These are phyloP conservation scores for Pouteria campechiana DNA, from an alignment of 179 eudicot species.

Conservation along the genomic window DNA sequence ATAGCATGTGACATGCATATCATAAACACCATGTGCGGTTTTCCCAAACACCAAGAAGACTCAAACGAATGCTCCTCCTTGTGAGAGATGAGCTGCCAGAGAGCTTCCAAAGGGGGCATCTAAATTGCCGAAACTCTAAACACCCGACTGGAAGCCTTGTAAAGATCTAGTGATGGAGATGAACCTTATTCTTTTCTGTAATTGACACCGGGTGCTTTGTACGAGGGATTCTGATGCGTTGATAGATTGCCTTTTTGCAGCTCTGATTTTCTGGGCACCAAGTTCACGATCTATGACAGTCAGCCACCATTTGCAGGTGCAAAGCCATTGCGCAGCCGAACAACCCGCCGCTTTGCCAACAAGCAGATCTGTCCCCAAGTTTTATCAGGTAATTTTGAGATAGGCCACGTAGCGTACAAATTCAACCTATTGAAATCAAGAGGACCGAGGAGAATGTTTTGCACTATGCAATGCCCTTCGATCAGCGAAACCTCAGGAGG, in stretches of 20 bases:
- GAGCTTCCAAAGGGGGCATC: too few relatives aligned
- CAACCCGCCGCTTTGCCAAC: slow-evolving; percentile 69
- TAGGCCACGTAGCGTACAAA: slow-evolving; percentile 74
- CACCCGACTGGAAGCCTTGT: too few relatives aligned
- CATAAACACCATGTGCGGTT: too few relatives aligned
- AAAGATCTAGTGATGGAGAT: too few relatives aligned
- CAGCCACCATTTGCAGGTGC: slow-evolving; percentile 79
- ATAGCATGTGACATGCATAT: too few relatives aligned
- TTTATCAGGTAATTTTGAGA: slow-evolving; percentile 77
- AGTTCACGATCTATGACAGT: slow-evolving; percentile 78
- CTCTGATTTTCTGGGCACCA: slow-evolving; percentile 97
- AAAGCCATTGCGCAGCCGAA: slow-evolving; percentile 63
- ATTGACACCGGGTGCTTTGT: too few relatives aligned
- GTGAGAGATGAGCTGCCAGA: too few relatives aligned
- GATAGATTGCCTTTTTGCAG: slow-evolving; percentile 31
- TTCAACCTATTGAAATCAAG: slow-evolving; percentile 88
- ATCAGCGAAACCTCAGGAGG: slow-evolving; percentile 15
- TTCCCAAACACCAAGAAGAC: too few relatives aligned
- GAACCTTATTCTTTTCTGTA: too few relatives aligned
- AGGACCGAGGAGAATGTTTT: slow-evolving; percentile 93
- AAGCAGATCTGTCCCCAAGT: slow-evolving; percentile 93
- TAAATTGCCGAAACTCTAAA: too few relatives aligned
- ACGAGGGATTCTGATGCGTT: slow-evolving; percentile 3
- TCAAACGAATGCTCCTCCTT: too few relatives aligned
- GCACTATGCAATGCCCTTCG: slow-evolving; percentile 51